Evolutionary conservation across 768 basidiomycete species (phyloP), one percentile per base, ranked within the genome.

Genomic region (Boletus rex-veris): DNA sequence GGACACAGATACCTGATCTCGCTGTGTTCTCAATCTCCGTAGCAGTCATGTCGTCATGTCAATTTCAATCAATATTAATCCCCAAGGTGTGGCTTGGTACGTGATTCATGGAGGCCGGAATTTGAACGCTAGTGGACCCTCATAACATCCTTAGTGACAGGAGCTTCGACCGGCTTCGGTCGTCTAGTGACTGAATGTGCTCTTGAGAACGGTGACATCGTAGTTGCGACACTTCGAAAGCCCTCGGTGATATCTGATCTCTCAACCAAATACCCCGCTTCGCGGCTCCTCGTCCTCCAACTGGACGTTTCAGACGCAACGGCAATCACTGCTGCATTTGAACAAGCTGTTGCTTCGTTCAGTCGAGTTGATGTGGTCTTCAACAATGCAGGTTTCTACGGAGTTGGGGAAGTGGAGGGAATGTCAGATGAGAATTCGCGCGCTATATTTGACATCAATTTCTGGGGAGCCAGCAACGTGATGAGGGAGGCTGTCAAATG

Each of bases 351-450:
- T 37, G 57, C 62, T 5, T 52, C 61, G 11, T 79, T 78, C 60
- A 70, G 70, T 4, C 61, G 75, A 21, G 54, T 78, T 10, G 79
- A 79, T 50, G 71, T 79, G 37, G 78, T 80, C 12, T 65, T 75
- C 49, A 78, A 74, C 51, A 81, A 80, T 48, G 77, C 78, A 47
- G 67, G 60, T 45, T 70, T 63, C 52, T 66, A 48, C 3, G 59
- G 69, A 4, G 49, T 72, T 18, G 68, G 60, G 3, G 77, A 95
- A 88, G 72, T 93, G 87, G 31, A 96, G 74, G 15, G 87, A 85
- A 64, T 93, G 85, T 2, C 93, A 90, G 53, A 95, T 87, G 50
- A 91, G 80, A 51, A 91, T 72, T 40, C 91, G 78, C n/a, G 93
- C 90, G 59, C 57, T 28, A 52, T 71, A 62, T 77, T 79, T 52